Evolutionary conservation across 2,329 filamentous ascomycete species (phyloP).

Genomic region (Colletotrichum scovillei): DNA sequence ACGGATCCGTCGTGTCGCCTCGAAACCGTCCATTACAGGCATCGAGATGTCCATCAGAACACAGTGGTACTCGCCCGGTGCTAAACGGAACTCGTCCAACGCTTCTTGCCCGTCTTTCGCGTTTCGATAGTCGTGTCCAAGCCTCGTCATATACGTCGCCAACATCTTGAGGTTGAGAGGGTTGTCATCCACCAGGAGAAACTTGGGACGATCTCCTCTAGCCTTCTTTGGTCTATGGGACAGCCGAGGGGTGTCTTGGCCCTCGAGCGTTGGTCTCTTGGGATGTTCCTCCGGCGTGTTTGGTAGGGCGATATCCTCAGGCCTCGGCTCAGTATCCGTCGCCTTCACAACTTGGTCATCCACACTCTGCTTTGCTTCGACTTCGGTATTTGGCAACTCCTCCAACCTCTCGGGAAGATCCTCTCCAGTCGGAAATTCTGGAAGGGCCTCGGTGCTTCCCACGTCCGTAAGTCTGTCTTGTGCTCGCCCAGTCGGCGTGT

Average conservation of each 20-base stretch:
- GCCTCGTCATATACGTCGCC: constrained; percentile 48
- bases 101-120: constrained; percentile 50
- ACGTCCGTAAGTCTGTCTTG: neutral
- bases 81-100: constrained; percentile 42
- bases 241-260: neutral
- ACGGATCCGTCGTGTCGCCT: constrained; percentile 61
- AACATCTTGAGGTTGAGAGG: constrained; percentile 51
- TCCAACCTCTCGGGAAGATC: neutral
- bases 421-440: neutral
- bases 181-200: constrained; percentile 56
- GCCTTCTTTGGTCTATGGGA: neutral
- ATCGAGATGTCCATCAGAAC: constrained; percentile 65
- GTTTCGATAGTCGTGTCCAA: constrained; percentile 43
- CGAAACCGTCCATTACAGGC: constrained; percentile 67
- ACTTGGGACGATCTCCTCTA: neutral
- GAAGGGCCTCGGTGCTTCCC: neutral
- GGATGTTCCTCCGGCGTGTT: neutral
- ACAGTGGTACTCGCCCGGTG: constrained; percentile 41
- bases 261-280: neutral
- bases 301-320: neutral
- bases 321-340: neutral
- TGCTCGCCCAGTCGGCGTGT: neutral
- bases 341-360: neutral
- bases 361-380: neutral
- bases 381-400: neutral